These are phyloP conservation scores for Paecilomyces niveus DNA, from an alignment of 2,329 filamentous ascomycete species.

Conservation along the genomic window DNA sequence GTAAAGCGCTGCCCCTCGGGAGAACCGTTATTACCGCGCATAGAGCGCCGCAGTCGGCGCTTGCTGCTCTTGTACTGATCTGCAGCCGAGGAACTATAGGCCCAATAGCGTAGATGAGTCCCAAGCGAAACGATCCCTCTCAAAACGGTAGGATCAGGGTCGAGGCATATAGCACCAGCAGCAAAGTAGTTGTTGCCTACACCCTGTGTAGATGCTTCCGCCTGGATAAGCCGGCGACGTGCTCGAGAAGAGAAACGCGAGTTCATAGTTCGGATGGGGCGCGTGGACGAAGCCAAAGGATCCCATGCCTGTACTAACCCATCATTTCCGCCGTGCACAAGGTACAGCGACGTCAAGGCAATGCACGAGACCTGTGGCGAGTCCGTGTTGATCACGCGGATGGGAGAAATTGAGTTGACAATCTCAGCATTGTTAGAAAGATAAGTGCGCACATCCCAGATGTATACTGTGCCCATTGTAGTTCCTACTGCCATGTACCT, in stretches of 20 bases:
- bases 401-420: constrained; percentile 56
- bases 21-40: constrained; percentile 53
- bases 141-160: constrained; percentile 78
- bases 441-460: constrained; percentile 77
- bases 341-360: constrained; percentile 74
- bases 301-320: constrained; percentile 96
- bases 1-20: constrained; percentile 50
- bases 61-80: constrained; percentile 70
- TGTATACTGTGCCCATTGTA: constrained; percentile 62
- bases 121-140: constrained; percentile 84
- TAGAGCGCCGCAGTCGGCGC: constrained; percentile 66
- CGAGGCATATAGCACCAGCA: constrained; percentile 75
- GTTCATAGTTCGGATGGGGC: constrained; percentile 79
- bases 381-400: constrained; percentile 82
- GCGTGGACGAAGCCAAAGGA: constrained; percentile 70
- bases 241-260: constrained; percentile 76
- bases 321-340: constrained; percentile 91
- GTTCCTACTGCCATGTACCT: constrained; percentile 79
- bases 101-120: constrained; percentile 84
- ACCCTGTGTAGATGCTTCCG: constrained; percentile 59
- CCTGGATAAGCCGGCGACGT: constrained; percentile 65
- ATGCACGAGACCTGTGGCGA: constrained; percentile 81
- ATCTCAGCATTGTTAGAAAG: constrained; percentile 48
- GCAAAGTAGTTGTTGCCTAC: constrained; percentile 71
- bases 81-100: constrained; percentile 74